These are phyloP conservation scores for Drechslerella coelobrocha DNA, from an alignment of 2,329 filamentous ascomycete species.

Conservation along the genomic window DNA sequence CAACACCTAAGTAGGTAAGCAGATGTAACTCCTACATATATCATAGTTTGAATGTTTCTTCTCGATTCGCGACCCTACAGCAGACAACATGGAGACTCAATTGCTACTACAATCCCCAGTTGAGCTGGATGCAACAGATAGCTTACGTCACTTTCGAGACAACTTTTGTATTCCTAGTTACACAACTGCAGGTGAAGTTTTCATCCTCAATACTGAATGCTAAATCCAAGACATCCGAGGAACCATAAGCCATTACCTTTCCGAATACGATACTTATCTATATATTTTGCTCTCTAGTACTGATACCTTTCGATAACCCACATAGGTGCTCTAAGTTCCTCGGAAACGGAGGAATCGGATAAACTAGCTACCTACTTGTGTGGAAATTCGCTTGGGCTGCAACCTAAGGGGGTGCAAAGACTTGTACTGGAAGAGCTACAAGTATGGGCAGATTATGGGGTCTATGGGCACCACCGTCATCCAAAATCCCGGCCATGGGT, in stretches of 20 bases:
- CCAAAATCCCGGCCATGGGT: constrained; percentile 77
- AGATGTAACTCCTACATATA: neutral
- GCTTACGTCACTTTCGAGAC: constrained; percentile 67
- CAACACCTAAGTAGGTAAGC: neutral
- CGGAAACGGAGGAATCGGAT: neutral
- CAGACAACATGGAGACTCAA: neutral
- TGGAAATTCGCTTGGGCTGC: constrained; percentile 86
- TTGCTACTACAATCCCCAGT: constrained; percentile 55
- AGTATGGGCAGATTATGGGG: constrained; percentile 83
- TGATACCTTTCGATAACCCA: neutral
- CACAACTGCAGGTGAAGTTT: constrained; percentile 34
- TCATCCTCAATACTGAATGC: too few relatives aligned
- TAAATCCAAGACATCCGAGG: neutral
- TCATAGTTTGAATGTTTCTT: too few relatives aligned
- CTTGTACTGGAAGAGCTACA: constrained; percentile 76
- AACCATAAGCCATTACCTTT: neutral
- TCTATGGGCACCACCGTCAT: constrained; percentile 79
- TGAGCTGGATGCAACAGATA: constrained; percentile 68
- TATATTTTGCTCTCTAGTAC: neutral
- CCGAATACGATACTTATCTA: neutral
- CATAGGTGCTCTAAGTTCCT: neutral
- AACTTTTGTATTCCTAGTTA: constrained; percentile 75
- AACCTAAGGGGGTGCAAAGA: constrained; percentile 72
- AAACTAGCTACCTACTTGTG: constrained; percentile 74
- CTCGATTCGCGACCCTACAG: neutral